Conservation (phyloP, 2,329 filamentous ascomycete genomes). For the Dryadomyces quercus-mongolicae region DNA sequence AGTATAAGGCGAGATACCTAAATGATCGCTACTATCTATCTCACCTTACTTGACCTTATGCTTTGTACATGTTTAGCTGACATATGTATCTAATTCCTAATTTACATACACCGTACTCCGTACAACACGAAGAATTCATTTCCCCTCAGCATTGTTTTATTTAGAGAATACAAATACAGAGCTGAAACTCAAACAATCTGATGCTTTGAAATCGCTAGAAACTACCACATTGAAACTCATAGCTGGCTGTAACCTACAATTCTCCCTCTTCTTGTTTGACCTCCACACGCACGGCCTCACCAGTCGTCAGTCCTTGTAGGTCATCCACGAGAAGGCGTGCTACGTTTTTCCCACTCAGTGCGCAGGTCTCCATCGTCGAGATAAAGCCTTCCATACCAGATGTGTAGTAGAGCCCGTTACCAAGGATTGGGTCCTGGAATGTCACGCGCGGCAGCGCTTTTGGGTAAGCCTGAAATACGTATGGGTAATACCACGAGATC, state of each 20-base stretch:
- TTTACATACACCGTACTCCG: no score
- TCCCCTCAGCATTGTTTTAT: no score
- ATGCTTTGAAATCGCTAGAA: no score
- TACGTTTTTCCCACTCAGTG: slow-evolving; percentile 80
- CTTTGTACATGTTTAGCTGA: no score
- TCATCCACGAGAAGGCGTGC: slow-evolving; percentile 58
- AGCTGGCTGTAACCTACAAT: not conserved
- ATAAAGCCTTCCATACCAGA: slow-evolving; percentile 85
- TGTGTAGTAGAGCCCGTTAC: slow-evolving; percentile 56
- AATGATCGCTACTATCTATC: no score
- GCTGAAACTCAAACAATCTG: no score
- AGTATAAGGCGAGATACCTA: no score
- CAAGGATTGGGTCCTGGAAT: slow-evolving; percentile 70
- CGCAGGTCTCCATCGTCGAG: slow-evolving; percentile 94
- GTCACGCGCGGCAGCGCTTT: slow-evolving; percentile 72
- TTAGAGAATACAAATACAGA: no score
- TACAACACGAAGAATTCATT: no score
- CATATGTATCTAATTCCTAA: no score
- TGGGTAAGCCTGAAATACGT: slow-evolving; percentile 77
- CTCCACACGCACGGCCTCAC: slow-evolving; percentile 1
- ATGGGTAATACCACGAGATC: slow-evolving; percentile 61
- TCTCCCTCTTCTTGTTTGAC: slow-evolving; percentile 1
- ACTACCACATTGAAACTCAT: no score
- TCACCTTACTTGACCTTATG: no score
- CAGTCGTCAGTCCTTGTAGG: slow-evolving; percentile 8